Percentiles rank a stretch among this genome's conserved stretches.
Evolutionary conservation across 331 rosid genomes (phyloP).

Genomic region (Dryas integrifolia): DNA sequence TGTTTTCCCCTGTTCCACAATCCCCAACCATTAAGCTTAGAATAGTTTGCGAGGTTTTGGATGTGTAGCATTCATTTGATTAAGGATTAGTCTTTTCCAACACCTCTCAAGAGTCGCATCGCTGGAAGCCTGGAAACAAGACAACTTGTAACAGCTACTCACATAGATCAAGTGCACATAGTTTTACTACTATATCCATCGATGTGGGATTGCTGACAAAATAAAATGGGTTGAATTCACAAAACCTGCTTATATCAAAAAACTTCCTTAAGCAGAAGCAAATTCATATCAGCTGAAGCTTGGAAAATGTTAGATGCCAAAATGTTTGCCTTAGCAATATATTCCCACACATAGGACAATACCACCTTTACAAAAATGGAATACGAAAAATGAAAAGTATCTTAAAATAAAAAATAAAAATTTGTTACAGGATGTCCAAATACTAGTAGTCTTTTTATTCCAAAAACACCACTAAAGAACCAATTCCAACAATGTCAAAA

Average conservation of each 20-base stretch:
- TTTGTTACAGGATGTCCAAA: constrained; percentile 11
- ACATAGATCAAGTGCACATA: not conserved
- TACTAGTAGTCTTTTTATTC: constrained; percentile 13
- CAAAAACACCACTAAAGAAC: constrained; percentile 21
- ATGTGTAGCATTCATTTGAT: not conserved
- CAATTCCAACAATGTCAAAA: constrained; percentile 21
- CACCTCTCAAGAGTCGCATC: no score
- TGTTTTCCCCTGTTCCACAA: not conserved
- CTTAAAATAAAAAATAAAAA: not conserved
- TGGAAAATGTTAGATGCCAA: constrained; percentile 1
- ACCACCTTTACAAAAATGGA: constrained; percentile 6
- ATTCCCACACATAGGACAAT: not conserved
- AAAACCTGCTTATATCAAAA: not conserved
- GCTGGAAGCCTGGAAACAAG: no score
- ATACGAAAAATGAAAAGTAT: not conserved
- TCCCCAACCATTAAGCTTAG: not conserved
- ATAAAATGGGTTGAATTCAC: not conserved
- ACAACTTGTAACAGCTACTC: no score
- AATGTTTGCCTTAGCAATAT: not conserved
- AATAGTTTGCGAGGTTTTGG: not conserved
- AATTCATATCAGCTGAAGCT: not conserved
- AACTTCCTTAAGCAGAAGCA: not conserved
- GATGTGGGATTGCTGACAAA: not conserved
- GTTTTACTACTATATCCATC: not conserved
- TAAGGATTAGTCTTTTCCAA: not conserved